Percentiles rank a stretch among this genome's conserved stretches.
phyloP scores from a whole-genome alignment of 2,329 filamentous ascomycete species.

The Clonostachys rhizophaga region DNA sequence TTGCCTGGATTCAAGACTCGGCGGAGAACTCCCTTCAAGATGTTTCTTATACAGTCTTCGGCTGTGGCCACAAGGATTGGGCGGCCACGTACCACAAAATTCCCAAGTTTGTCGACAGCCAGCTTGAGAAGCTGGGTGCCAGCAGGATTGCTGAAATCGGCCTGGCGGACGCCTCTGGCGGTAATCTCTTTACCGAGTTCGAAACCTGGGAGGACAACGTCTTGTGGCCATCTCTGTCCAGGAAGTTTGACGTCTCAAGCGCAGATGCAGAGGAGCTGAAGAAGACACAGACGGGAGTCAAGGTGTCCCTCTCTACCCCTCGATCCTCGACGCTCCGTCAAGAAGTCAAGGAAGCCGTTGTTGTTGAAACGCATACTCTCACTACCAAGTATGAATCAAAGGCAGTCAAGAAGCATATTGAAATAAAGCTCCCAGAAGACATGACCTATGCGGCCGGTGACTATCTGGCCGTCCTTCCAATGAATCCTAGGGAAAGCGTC shows the following conservation, averaged over 20 bases:
- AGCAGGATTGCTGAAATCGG: constrained; percentile 32
- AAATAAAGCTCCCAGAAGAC: constrained; percentile 57
- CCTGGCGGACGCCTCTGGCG: constrained; percentile 48
- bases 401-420: constrained; percentile 52
- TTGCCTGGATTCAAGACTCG: constrained; percentile 54
- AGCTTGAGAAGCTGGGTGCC: constrained; percentile 25
- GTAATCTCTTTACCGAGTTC: constrained; percentile 58
- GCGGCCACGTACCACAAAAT: constrained; percentile 56
- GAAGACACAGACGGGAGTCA: not conserved
- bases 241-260: constrained; percentile 33
- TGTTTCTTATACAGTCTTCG: constrained; percentile 62
- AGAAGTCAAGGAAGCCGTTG: constrained; percentile 53
- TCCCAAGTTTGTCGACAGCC: constrained; percentile 50
- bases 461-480: constrained; percentile 64
- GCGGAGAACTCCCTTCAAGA: constrained; percentile 38
- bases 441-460: constrained; percentile 63
- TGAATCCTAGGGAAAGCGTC: constrained; percentile 57
- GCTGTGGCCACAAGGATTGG: constrained; percentile 57
- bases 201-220: constrained; percentile 57
- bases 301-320: constrained; percentile 43
- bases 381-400: constrained; percentile 32
- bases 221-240: constrained; percentile 37
- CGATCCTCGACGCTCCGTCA: constrained; percentile 51
- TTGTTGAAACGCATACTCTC: constrained; percentile 46
- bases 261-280: constrained; percentile 18